A percentile compares a stretch with the other conserved stretches of the same genome.
phyloP scores from a whole-genome alignment of 2,329 filamentous ascomycete species.

The Ceratocystis alfenasii region DNA sequence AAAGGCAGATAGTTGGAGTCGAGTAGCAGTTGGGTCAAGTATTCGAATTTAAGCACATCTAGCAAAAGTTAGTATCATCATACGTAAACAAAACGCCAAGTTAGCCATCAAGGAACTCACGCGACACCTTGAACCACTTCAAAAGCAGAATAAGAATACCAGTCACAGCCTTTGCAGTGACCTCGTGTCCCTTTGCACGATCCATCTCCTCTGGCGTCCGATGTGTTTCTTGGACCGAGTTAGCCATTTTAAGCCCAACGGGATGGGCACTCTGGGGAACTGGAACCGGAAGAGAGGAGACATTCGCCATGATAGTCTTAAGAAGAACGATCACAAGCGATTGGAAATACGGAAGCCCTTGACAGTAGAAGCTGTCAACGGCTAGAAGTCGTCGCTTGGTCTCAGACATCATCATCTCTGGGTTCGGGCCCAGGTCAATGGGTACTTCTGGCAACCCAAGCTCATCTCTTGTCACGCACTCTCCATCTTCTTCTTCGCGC shows the following conservation, averaged over 20 bases:
- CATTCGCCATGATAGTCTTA: slow-evolving; percentile 75
- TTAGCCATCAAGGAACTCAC: slow-evolving; percentile 41
- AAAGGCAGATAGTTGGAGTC: slow-evolving; percentile 93
- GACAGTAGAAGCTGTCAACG: slow-evolving; percentile 76
- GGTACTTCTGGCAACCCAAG: slow-evolving; percentile 22
- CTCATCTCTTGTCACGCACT: slow-evolving; percentile 27
- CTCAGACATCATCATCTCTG: slow-evolving; percentile 38
- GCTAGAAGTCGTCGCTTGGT: slow-evolving; percentile 54
- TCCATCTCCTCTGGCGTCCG: slow-evolving; percentile 62
- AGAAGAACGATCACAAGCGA: slow-evolving; percentile 87
- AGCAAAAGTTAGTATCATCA: slow-evolving; percentile 23
- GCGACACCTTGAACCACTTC: slow-evolving; percentile 94
- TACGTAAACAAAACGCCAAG: not conserved
- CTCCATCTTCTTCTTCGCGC: slow-evolving; percentile 26
- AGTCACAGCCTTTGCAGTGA: slow-evolving; percentile 84
- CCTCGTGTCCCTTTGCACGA: slow-evolving; percentile 67
- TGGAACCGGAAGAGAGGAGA: slow-evolving; percentile 52
- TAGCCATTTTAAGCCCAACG: slow-evolving; percentile 21
- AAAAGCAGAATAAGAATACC: slow-evolving; percentile 74
- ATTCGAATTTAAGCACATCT: slow-evolving; percentile 90
- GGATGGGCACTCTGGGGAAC: slow-evolving; percentile 21
- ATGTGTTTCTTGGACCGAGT: slow-evolving; percentile 31
- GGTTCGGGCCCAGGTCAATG: slow-evolving; percentile 38
- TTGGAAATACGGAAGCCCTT: slow-evolving; percentile 73
- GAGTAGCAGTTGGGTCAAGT: slow-evolving; percentile 80